phyloP scores from a whole-genome alignment of 768 basidiomycete species.

The Butyriboletus loyo region DNA sequence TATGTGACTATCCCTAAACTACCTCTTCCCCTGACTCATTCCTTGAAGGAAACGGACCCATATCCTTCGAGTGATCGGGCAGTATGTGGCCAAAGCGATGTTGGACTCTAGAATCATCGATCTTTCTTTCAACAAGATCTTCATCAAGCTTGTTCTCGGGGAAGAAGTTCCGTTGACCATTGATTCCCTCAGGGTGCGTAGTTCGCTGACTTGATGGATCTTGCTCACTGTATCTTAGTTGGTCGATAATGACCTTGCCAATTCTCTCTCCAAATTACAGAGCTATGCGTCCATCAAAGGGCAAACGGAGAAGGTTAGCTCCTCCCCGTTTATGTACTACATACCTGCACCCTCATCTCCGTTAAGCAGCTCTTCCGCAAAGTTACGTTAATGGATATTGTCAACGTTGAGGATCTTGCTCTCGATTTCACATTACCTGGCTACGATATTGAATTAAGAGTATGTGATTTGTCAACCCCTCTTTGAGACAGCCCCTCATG shows the following conservation, averaged over 20 bases:
- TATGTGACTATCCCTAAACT: constrained; percentile 36
- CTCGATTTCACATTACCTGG: constrained; percentile 98
- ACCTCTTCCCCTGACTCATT: background rate
- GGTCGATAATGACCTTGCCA: constrained; percentile 82
- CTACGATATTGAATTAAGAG: constrained; percentile 88
- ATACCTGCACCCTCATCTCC: background rate
- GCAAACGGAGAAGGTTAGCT: constrained; percentile 54
- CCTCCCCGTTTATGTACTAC: background rate
- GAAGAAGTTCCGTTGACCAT: constrained; percentile 83
- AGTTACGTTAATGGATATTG: constrained; percentile 53
- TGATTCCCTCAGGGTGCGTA: constrained; percentile 74
- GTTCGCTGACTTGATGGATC: background rate
- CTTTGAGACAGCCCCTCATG: background rate
- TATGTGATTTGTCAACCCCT: constrained; percentile 34
- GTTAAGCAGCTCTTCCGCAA: constrained; percentile 49
- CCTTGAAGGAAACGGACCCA: constrained; percentile 71
- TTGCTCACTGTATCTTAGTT: constrained; percentile 43
- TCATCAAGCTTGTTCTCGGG: constrained; percentile 85
- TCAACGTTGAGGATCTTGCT: constrained; percentile 81
- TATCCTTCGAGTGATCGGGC: constrained; percentile 86
- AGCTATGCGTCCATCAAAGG: constrained; percentile 52
- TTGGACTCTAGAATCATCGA: constrained; percentile 98
- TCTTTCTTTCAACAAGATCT: constrained; percentile 91
- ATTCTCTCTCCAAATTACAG: constrained; percentile 79
- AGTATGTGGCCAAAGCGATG: constrained; percentile 96